Conservation (phyloP, 257 asterid genomes). For the Solanum tarijense region DNA sequence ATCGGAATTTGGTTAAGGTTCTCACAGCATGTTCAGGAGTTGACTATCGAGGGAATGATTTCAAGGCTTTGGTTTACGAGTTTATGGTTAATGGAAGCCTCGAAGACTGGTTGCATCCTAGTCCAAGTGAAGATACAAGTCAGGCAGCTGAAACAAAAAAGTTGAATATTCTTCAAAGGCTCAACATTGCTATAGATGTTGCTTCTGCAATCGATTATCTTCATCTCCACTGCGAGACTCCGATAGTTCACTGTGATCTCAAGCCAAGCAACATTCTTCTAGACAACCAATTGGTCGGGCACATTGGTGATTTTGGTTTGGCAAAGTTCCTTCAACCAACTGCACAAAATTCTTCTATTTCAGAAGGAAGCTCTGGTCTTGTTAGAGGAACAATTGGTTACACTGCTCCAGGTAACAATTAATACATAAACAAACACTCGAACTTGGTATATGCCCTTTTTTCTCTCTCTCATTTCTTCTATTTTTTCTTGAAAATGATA, state of each 20-base stretch:
- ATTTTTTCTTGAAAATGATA: neutral
- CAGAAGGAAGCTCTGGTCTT: slow-evolving; percentile 1
- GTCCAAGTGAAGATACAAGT: neutral
- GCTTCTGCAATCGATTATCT: slow-evolving; percentile 19
- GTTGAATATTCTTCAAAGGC: slow-evolving; percentile 1
- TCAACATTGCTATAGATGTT: slow-evolving; percentile 9
- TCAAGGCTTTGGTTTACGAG: slow-evolving; percentile 19
- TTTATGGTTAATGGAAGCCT: slow-evolving; percentile 12
- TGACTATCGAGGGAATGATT: slow-evolving; percentile 9
- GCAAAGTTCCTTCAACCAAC: slow-evolving; percentile 10
- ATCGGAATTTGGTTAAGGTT: slow-evolving; percentile 15
- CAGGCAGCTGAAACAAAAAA: neutral
- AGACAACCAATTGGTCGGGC: slow-evolving; percentile 12
- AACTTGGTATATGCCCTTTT: neutral
- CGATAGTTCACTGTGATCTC: slow-evolving; percentile 21
- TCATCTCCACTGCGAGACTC: slow-evolving; percentile 13
- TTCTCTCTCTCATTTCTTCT: neutral
- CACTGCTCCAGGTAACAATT: slow-evolving; percentile 20
- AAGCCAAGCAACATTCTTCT: slow-evolving; percentile 29
- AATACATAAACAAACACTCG: neutral
- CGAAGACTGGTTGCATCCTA: slow-evolving; percentile 13
- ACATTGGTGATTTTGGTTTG: slow-evolving; percentile 25
- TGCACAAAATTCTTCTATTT: neutral
- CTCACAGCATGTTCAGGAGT: slow-evolving; percentile 14
- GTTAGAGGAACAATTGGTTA: slow-evolving; percentile 23